Base-by-base conservation (phyloP, 2,329 filamentous ascomycete genomes). In the Fusarium verrucosum region DNA sequence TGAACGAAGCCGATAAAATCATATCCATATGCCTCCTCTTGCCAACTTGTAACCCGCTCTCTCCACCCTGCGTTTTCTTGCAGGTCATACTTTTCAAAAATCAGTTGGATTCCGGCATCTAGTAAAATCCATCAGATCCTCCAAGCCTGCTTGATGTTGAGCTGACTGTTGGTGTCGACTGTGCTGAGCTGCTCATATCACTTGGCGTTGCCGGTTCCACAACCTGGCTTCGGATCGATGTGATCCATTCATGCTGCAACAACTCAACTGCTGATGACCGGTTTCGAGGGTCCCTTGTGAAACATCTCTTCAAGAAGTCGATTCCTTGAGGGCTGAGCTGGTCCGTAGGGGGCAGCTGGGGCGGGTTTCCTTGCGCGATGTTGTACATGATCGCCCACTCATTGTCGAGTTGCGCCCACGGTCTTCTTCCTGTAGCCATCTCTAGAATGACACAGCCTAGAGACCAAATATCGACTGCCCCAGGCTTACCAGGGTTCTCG, bases 331-430 rank as follows among this genome's bases (percentile, higher is more conserved):
- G 85, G 72, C 91, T 95, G 65, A 99, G 85, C 77, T 98, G 94
- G 49, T 98, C 94, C 1, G 82, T 76, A 1, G 87, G 84, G 3
- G 95, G 95, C 53, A 97, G 83, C 74, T 92, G 90, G 7, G 95
- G 95, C 44, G 93, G 91, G 71, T 97, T 96, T 66, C 95, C 95
- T 75, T 97, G 94, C 2, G 95, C 95, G 73, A 99, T 99, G 81
- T 98, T 98, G 84, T 97, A 99, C 95, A 99, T 99, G 80, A 99
- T 98, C 37, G 95, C 95, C 93, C 94, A 99, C 78, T 99, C 95
- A 75, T 99, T 99, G 80, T 99, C 95, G 42, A 98, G 87, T 66
- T 90, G 92, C 23, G 93, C 92, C 95, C 95, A 99, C 2, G 95
- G 95, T 16, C 94, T 88, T 62, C 93, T 87, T 19, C 95, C 95